Conservation (phyloP, 1,284 basidiomycete species). For the Pseudozyma sp. region DNA sequence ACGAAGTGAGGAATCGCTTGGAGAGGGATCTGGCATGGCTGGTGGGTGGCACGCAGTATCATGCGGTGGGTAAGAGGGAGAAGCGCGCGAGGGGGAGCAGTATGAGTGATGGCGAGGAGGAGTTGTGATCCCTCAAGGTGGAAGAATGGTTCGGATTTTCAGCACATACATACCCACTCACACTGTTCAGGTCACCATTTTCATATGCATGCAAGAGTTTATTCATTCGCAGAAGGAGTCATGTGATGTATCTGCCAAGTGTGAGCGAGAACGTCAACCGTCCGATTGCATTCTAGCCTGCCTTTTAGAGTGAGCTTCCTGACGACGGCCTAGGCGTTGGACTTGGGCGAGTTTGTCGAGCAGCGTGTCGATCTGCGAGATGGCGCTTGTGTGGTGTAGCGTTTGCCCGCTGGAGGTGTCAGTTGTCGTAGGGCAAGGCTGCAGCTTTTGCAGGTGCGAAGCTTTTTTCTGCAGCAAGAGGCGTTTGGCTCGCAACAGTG, state of each 20-base stretch:
- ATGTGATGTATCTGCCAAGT: too few species aligned
- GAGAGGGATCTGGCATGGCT: slow-evolving; percentile 59
- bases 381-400: background rate
- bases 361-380: slow-evolving; percentile 5
- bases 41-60: slow-evolving; percentile 32
- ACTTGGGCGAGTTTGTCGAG: slow-evolving; percentile 8
- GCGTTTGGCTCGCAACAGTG: slow-evolving; percentile 14
- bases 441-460: slow-evolving; percentile 1
- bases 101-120: slow-evolving; percentile 48
- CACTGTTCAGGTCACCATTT: background rate
- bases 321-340: slow-evolving; percentile 1
- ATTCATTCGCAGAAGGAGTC: too few species aligned
- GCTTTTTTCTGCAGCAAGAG: background rate
- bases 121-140: slow-evolving; percentile 11
- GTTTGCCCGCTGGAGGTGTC: background rate
- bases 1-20: slow-evolving; percentile 43
- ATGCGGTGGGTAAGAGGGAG: slow-evolving; percentile 16
- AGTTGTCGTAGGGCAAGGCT: background rate
- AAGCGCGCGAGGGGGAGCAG: slow-evolving; percentile 29
- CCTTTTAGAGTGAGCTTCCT: slow-evolving; percentile 7
- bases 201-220: background rate
- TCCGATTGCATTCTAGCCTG: too few species aligned
- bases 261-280: too few species aligned
- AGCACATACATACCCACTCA: background rate
- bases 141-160: too few species aligned